phyloP scores from a whole-genome alignment of 148 eudicot species.

The Diospyros kaki region DNA sequence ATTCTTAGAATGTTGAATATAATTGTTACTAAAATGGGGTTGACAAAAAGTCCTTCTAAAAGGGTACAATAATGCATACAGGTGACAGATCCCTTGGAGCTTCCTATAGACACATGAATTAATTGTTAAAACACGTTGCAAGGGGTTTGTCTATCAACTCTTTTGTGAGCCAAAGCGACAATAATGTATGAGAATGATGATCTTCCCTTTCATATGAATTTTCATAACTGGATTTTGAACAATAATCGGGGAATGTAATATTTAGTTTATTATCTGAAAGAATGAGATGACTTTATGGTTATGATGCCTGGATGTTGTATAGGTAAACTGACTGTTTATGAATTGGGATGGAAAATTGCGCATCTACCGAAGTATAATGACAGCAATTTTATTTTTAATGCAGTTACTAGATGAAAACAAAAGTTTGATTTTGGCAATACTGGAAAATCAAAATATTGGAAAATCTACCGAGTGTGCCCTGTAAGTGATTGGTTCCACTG shows the following conservation, averaged over 20 bases:
- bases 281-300: neutral
- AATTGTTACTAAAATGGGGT: no score
- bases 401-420: slow-evolving; percentile 87
- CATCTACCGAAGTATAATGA: neutral
- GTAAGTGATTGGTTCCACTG: slow-evolving; percentile 38
- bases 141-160: no score
- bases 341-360: neutral
- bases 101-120: no score
- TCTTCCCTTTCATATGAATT: no score
- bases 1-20: no score
- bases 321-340: neutral
- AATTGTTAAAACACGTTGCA: no score
- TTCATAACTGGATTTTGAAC: neutral
- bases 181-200: no score
- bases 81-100: no score
- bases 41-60: no score
- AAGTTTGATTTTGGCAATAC: slow-evolving; percentile 69
- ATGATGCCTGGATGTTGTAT: no score
- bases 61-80: no score
- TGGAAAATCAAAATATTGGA: slow-evolving; percentile 75
- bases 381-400: slow-evolving; percentile 18
- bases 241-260: neutral
- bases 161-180: no score
- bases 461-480: slow-evolving; percentile 64
- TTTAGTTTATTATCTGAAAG: neutral